A percentile compares a stretch with the other conserved stretches of the same genome.
Conservation (phyloP, 352 stramenopile genomes). For the Achlya hypogyna region DNA sequence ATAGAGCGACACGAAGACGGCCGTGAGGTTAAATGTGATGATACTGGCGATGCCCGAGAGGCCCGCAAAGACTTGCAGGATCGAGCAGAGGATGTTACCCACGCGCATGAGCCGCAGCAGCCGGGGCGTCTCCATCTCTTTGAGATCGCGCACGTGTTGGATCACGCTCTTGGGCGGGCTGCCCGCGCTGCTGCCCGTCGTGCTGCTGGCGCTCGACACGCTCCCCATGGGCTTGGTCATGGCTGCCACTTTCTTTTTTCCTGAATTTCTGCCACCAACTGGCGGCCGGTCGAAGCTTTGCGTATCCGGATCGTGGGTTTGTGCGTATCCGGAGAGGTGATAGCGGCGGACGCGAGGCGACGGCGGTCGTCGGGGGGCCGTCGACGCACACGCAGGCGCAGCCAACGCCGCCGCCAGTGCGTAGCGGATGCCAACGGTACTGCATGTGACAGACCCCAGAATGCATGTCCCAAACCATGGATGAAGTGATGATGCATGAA, state of each 20-base stretch:
- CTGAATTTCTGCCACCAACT: too few species aligned
- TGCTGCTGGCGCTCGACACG: slow-evolving; percentile 11
- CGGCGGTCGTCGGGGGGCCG: neutral
- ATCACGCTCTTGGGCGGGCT: slow-evolving; percentile 22
- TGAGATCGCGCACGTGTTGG: slow-evolving; percentile 11
- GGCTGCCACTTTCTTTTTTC: too few species aligned
- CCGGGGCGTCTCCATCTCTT: slow-evolving; percentile 20
- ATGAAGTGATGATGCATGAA: too few species aligned
- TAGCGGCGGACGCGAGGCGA: neutral
- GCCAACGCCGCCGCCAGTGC: too few species aligned
- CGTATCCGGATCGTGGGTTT: neutral
- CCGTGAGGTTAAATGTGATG: slow-evolving; percentile 22
- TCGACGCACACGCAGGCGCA: too few species aligned
- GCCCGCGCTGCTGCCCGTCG: neutral
- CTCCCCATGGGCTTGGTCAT: slow-evolving; percentile 20
- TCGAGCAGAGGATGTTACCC: slow-evolving; percentile 17
- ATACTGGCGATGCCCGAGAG: slow-evolving; percentile 12
- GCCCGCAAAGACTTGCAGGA: slow-evolving; percentile 16
- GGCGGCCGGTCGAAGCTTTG: neutral
- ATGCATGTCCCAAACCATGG: too few species aligned
- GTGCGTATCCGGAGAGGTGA: neutral
- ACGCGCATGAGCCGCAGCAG: slow-evolving; percentile 20
- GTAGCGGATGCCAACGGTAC: too few species aligned
- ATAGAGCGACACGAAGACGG: slow-evolving; percentile 20
- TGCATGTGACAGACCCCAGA: too few species aligned